These are phyloP conservation scores for Trichosanthes cucumerina DNA, from an alignment of 306 rosid species.

Conservation along the genomic window DNA sequence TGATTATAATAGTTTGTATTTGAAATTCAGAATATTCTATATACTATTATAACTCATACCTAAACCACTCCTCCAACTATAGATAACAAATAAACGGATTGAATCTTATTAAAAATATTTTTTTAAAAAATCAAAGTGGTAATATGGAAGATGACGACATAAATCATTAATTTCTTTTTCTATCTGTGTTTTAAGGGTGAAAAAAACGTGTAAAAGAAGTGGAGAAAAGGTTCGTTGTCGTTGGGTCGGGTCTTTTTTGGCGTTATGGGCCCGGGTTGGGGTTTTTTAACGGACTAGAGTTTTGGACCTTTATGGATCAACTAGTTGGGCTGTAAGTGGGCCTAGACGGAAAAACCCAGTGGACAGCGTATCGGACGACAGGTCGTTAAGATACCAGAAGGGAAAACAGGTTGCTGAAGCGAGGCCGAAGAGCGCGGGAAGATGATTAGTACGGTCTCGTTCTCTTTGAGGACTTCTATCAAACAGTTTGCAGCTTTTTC, in stretches of 20 bases:
- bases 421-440: slow-evolving; percentile 12
- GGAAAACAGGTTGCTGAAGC: background rate
- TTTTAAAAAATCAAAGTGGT: too few relatives aligned
- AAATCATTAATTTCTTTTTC: too few relatives aligned
- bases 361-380: background rate
- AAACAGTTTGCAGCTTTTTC: slow-evolving; percentile 43
- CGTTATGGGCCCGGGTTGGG: background rate
- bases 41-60: too few relatives aligned
- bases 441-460: slow-evolving; percentile 16
- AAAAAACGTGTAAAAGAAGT: too few relatives aligned
- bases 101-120: too few relatives aligned
- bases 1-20: too few relatives aligned
- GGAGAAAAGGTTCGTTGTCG: background rate
- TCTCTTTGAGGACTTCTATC: slow-evolving; percentile 55
- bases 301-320: background rate
- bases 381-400: background rate
- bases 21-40: too few relatives aligned
- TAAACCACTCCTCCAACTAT: too few relatives aligned
- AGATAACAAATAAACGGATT: too few relatives aligned
- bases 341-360: background rate
- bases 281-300: background rate
- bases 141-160: background rate
- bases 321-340: background rate
- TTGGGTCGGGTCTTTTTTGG: background rate
- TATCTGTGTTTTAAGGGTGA: too few relatives aligned